These are phyloP conservation scores for Rhizopogon vesiculosus DNA, from an alignment of 768 basidiomycete genomes.

Conservation along the genomic window DNA sequence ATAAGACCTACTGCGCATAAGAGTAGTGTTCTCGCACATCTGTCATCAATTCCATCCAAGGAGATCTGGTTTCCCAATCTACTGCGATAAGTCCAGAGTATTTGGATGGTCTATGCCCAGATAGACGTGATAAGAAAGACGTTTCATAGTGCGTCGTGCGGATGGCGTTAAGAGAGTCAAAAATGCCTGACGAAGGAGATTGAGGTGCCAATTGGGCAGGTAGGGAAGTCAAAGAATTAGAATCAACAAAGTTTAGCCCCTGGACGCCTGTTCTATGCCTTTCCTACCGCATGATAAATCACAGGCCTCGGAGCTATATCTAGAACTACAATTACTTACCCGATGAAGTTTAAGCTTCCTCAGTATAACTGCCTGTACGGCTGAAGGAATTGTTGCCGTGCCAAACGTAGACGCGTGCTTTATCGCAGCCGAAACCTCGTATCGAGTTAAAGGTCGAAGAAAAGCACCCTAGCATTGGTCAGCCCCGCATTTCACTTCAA, in stretches of 20 bases:
- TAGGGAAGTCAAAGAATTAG: conserved; percentile 20
- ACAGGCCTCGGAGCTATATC: not conserved
- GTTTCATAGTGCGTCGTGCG: conserved; percentile 57
- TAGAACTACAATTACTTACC: conserved; percentile 7
- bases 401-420: conserved; percentile 18
- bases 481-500: not conserved
- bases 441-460: conserved; percentile 38
- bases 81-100: conserved; percentile 42
- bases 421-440: conserved; percentile 32
- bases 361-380: conserved; percentile 29
- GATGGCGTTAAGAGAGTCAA: conserved; percentile 53
- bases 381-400: conserved; percentile 12
- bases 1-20: conserved; percentile 50
- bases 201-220: conserved; percentile 21
- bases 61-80: conserved; percentile 68
- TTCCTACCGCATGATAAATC: conserved; percentile 12
- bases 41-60: conserved; percentile 73
- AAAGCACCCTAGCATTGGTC: conserved; percentile 23
- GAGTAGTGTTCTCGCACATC: conserved; percentile 65
- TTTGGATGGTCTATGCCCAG: conserved; percentile 31
- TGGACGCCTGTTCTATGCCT: conserved; percentile 12
- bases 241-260: not conserved
- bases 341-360: conserved; percentile 45
- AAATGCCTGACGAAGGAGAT: conserved; percentile 25
- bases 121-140: conserved; percentile 65